Evolutionary conservation across 805 yeast genomes (phyloP).

Genomic region (Hemisphaericaspora nanyangensis): DNA sequence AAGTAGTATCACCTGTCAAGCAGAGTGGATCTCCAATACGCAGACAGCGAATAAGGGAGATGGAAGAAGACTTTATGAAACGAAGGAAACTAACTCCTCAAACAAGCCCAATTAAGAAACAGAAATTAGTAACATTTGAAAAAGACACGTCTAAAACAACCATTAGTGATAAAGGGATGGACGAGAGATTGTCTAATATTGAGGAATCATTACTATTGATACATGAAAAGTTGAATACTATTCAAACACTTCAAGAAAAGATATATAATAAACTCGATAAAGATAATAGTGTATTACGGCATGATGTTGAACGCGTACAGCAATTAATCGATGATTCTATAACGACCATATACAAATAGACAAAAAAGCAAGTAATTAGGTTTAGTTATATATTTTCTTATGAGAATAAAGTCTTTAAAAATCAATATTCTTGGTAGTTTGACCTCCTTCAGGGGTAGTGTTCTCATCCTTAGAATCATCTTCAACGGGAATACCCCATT

Average conservation of each 20-base stretch:
- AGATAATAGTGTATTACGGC: neutral
- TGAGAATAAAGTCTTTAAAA: constrained; percentile 14
- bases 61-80: constrained; percentile 21
- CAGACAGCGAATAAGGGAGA: constrained; percentile 24
- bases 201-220: constrained; percentile 1
- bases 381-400: neutral
- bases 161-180: too few species aligned
- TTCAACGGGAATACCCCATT: constrained; percentile 97
- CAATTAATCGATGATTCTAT: neutral
- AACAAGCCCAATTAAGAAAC: neutral
- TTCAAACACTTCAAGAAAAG: constrained; percentile 1
- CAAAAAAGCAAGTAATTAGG: too few species aligned
- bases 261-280: constrained; percentile 2
- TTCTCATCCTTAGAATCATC: constrained; percentile 51
- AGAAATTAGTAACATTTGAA: constrained; percentile 7
- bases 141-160: too few species aligned
- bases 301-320: neutral
- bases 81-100: constrained; percentile 14
- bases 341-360: neutral
- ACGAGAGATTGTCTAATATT: constrained; percentile 1
- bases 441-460: constrained; percentile 10
- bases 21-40: constrained; percentile 35
- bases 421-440: constrained; percentile 34
- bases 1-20: constrained; percentile 16
- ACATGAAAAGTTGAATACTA: constrained; percentile 1